Conservation (phyloP, 2,329 filamentous ascomycete species). For the Didymella glomerata region DNA sequence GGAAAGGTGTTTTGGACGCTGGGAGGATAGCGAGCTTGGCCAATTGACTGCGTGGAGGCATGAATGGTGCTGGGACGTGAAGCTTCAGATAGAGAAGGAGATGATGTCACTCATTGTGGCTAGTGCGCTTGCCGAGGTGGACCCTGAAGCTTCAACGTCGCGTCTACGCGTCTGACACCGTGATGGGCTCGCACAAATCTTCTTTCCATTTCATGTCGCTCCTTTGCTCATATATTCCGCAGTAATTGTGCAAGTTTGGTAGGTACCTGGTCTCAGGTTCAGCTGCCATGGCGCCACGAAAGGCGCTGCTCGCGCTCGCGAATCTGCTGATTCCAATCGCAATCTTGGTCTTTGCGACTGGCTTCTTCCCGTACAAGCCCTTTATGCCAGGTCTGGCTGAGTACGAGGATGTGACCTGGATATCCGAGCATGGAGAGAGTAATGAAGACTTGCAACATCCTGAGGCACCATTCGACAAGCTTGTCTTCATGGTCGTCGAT, state of each 20-base stretch:
- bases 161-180: constrained; percentile 27
- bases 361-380: constrained; percentile 98
- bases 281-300: constrained; percentile 37
- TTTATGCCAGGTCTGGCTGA: constrained; percentile 84
- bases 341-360: constrained; percentile 75
- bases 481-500: constrained; percentile 98
- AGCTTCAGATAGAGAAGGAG: not conserved
- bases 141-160: constrained; percentile 42
- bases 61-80: not conserved
- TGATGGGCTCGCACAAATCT: constrained; percentile 27
- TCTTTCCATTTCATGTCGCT: constrained; percentile 22
- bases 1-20: constrained; percentile 5
- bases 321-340: constrained; percentile 81
- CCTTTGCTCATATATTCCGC: constrained; percentile 11
- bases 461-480: constrained; percentile 79
- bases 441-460: constrained; percentile 57
- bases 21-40: constrained; percentile 2
- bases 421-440: constrained; percentile 56
- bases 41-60: constrained; percentile 20
- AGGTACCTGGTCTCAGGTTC: not conserved
- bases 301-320: constrained; percentile 65
- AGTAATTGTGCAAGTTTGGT: constrained; percentile 2
- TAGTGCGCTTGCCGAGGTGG: constrained; percentile 29
- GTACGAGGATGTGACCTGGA: constrained; percentile 59
- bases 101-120: constrained; percentile 49